A percentile compares a stretch with the other conserved stretches of the same genome.
Conservation (phyloP, 441 rosid species). For the Erodium trifolium region DNA sequence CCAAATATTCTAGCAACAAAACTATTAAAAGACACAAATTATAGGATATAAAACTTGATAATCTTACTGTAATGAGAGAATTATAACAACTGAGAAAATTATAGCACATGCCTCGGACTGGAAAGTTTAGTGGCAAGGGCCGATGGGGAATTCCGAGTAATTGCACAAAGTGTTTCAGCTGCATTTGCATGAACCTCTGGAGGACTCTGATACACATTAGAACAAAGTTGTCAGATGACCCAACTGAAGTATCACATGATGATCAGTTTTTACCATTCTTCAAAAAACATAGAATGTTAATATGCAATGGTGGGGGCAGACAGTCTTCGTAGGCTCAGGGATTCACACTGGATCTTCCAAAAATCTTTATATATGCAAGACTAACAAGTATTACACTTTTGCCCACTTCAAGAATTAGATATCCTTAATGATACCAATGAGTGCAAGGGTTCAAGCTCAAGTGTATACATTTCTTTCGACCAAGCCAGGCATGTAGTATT, state of each 20-base stretch:
- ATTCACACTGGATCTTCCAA: neutral
- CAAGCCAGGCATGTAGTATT: neutral
- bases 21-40: conserved; percentile 34
- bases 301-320: neutral
- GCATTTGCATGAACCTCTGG: conserved; percentile 94
- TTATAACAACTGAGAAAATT: neutral
- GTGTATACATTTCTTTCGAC: neutral
- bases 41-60: neutral
- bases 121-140: conserved; percentile 88
- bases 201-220: conserved; percentile 43
- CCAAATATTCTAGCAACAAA: conserved; percentile 78
- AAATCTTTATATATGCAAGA: neutral
- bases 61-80: neutral
- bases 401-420: neutral
- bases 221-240: conserved; percentile 15
- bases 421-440: neutral
- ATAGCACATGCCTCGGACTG: conserved; percentile 46
- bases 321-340: neutral
- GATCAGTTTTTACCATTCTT: neutral
- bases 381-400: neutral
- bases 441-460: neutral
- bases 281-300: neutral
- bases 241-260: neutral
- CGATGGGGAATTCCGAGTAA: conserved; percentile 79
- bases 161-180: conserved; percentile 89